Base-by-base conservation (phyloP, 805 yeast genomes). In the Kuraishia ogatae region DNA sequence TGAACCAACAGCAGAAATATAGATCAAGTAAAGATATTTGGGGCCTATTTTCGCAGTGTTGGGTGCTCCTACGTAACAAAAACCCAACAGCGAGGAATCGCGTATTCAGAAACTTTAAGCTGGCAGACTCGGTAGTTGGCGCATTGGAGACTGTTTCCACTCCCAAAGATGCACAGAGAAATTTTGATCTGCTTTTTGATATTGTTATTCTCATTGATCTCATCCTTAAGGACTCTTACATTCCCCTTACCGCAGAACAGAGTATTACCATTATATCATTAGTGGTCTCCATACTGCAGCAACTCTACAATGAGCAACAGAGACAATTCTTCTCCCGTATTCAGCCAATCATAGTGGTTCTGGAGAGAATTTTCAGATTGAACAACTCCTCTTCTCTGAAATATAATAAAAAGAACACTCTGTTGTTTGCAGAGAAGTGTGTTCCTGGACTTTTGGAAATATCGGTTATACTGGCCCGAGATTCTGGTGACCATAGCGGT, bases 11-110 rank as follows among this genome's bases (percentile, higher is more conserved):
- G n/a, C 58, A 65, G 1, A 58, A 63, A 5, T 83, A 82, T 72
- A 82, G 76, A 60, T 63, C 55, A n/a, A 67, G 70, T 54, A 55
- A 63, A 1, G 61, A 65, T 1, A 67, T 79, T 1, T 87, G 93
- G 93, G 55, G 57, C 13, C 65, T 84, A 10, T 76, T 82, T 60
- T 63, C 75, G 23, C 60, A 62, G 20, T 55, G 62, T 1, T 69
- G 71, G 73, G 29, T 23, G 2, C 50, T 24, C n/a, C 58, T 66
- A 39, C 57, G 57, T 50, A 23, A 23, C 4, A 56, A 54, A 11
- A 53, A 52, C n/a, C 60, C 62, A 17, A 58, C 63, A 51, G 54
- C 67, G 50, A 77, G 83, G 58, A 71, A 72, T 52, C 71, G 68
- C 53, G 57, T 69, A 1, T 71, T 81, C 56, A 74, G 76, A 53